These are phyloP conservation scores for Exserohilum turcica DNA, from an alignment of 2,329 filamentous ascomycete genomes.

Conservation along the genomic window DNA sequence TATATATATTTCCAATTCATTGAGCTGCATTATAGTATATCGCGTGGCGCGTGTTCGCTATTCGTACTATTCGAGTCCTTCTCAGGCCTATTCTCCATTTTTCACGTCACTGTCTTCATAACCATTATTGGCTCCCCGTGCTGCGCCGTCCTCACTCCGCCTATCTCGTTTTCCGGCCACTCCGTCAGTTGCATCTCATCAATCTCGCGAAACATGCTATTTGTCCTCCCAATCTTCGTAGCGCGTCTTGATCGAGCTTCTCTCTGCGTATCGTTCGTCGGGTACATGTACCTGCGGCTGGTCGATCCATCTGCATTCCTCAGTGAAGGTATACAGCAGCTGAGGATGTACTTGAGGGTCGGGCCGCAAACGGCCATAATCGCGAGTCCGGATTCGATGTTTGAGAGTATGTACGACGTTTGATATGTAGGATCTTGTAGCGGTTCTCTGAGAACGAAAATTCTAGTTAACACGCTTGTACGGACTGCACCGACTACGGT, in stretches of 20 bases:
- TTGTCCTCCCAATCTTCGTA: neutral
- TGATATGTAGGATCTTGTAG: slow-evolving; percentile 15
- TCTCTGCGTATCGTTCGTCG: neutral
- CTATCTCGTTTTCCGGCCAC: neutral
- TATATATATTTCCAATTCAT: no score
- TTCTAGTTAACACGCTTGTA: slow-evolving; percentile 15
- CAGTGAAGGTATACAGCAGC: slow-evolving; percentile 23
- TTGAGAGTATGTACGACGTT: slow-evolving; percentile 20
- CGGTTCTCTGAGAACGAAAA: slow-evolving; percentile 12
- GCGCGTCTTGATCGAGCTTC: neutral
- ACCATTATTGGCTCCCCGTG: slow-evolving; percentile 4
- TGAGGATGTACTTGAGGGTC: slow-evolving; percentile 26
- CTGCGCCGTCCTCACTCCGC: neutral
- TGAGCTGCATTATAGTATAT: neutral
- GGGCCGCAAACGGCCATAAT: slow-evolving; percentile 23
- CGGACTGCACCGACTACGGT: slow-evolving; percentile 21
- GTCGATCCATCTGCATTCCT: slow-evolving; percentile 7
- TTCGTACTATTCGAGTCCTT: neutral
- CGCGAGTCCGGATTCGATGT: slow-evolving; percentile 25
- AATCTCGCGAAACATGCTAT: neutral
- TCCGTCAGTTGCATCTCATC: neutral
- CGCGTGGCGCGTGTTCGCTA: neutral
- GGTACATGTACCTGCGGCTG: slow-evolving; percentile 6
- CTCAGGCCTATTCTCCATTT: neutral
- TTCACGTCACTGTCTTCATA: slow-evolving; percentile 14